phyloP scores from a whole-genome alignment of 495 filamentous ascomycete genomes.

The Penicillium tannophilum region DNA sequence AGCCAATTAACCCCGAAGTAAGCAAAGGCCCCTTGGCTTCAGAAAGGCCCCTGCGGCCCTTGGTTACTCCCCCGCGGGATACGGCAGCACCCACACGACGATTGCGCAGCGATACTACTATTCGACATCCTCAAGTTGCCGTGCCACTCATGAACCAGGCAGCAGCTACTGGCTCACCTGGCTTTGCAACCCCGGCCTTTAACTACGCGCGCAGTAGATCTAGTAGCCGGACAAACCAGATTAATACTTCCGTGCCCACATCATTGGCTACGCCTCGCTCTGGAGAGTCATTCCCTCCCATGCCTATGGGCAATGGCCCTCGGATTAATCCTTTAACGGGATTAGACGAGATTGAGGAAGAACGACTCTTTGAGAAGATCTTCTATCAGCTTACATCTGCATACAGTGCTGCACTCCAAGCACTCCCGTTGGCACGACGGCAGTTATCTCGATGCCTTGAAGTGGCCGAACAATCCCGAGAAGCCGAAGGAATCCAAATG shows the following conservation, averaged over 20 bases:
- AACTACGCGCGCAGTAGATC: conserved; percentile 50
- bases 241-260: conserved; percentile 48
- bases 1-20: conserved; percentile 28
- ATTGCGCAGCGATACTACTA: conserved; percentile 62
- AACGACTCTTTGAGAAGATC: conserved; percentile 77
- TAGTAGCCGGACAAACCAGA: conserved; percentile 52
- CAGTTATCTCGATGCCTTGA: conserved; percentile 60
- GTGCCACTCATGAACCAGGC: conserved; percentile 31
- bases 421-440: conserved; percentile 63
- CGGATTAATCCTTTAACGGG: conserved; percentile 55
- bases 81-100: conserved; percentile 50
- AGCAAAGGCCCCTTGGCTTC: conserved; percentile 23
- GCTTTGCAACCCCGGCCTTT: conserved; percentile 36
- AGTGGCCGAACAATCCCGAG: conserved; percentile 45
- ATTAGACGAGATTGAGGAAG: conserved; percentile 70
- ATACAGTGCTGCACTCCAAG: conserved; percentile 64
- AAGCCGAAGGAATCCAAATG: conserved; percentile 56
- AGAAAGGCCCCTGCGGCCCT: conserved; percentile 47
- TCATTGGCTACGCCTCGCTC: conserved; percentile 71
- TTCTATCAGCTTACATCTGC: conserved; percentile 70
- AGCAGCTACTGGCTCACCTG: conserved; percentile 37
- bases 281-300: conserved; percentile 72
- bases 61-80: conserved; percentile 64
- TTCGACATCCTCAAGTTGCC: conserved; percentile 56
- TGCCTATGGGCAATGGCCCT: conserved; percentile 43